Percentiles rank a stretch among this genome's conserved stretches.
phyloP scores from a whole-genome alignment of 805 yeast genomes.

The Kuraishia ogatae region DNA sequence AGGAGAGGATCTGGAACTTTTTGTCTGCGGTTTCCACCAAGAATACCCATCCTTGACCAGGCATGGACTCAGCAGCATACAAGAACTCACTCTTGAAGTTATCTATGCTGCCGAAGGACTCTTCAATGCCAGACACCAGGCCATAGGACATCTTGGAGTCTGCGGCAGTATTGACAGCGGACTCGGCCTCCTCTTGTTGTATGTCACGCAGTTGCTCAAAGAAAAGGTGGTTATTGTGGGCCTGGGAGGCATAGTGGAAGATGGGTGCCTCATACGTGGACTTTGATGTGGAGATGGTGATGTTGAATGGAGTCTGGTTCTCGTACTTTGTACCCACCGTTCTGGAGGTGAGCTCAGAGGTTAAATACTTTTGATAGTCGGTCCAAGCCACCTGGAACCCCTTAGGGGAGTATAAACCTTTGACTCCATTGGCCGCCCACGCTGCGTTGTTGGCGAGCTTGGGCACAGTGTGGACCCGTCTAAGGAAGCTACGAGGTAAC shows the following conservation, averaged over 20 bases:
- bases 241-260: conserved; percentile 87
- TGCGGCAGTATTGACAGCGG: neutral
- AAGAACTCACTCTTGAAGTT: conserved; percentile 42
- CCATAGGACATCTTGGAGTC: conserved; percentile 5
- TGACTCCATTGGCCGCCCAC: conserved; percentile 41
- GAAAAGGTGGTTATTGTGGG: conserved; percentile 87
- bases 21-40: conserved; percentile 61
- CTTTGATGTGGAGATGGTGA: conserved; percentile 57
- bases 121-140: conserved; percentile 25
- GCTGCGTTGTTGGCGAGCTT: conserved; percentile 30
- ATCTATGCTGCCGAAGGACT: conserved; percentile 35
- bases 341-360: conserved; percentile 49
- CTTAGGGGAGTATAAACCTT: conserved; percentile 52
- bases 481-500: conserved; percentile 4
- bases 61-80: conserved; percentile 39
- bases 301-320: conserved; percentile 64
- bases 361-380: conserved; percentile 62
- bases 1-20: conserved; percentile 39
- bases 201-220: conserved; percentile 47
- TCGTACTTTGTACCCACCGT: conserved; percentile 80
- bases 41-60: conserved; percentile 72
- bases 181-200: neutral
- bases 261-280: conserved; percentile 55
- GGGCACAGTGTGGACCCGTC: conserved; percentile 59
- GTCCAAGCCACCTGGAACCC: conserved; percentile 76